phyloP scores from a whole-genome alignment of 2,329 filamentous ascomycete genomes.

The Aspergillus uvarum region DNA sequence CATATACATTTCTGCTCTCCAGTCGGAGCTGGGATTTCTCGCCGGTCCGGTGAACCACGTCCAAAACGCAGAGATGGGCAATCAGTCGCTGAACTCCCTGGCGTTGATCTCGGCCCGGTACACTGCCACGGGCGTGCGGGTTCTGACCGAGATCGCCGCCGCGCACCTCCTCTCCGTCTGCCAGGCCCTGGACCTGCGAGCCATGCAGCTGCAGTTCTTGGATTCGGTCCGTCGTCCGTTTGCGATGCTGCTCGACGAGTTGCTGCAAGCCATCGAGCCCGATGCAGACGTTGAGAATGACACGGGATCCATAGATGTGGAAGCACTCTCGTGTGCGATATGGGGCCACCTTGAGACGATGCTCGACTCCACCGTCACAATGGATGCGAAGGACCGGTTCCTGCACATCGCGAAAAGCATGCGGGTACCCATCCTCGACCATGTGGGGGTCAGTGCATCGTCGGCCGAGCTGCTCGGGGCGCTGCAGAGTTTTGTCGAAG shows the following conservation, averaged over 20 bases:
- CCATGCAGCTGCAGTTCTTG: conserved; percentile 1
- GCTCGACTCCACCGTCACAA: not conserved
- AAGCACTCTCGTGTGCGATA: not conserved
- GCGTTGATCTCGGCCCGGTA: conserved; percentile 3
- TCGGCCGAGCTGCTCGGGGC: not conserved
- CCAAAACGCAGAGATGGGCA: conserved; percentile 6
- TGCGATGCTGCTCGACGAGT: not conserved
- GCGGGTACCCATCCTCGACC: not conserved
- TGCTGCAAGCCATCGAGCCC: not conserved
- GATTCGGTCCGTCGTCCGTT: not conserved
- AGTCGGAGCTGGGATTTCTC: conserved; percentile 3
- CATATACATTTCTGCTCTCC: not conserved
- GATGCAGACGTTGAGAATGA: not conserved
- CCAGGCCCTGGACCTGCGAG: conserved; percentile 6
- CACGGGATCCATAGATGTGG: not conserved
- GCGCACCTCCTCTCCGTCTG: conserved; percentile 1
- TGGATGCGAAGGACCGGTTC: not conserved
- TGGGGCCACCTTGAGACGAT: not conserved
- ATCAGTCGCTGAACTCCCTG: conserved; percentile 5
- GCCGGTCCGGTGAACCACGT: conserved; percentile 2
- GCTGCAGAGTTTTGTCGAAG: not conserved
- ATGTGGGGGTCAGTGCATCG: not conserved
- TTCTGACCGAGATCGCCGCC: not conserved
- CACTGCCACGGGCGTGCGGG: not conserved
- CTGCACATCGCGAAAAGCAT: not conserved